phyloP scores from a whole-genome alignment of 441 rosid species.

The Arabidopsis lyrata region DNA sequence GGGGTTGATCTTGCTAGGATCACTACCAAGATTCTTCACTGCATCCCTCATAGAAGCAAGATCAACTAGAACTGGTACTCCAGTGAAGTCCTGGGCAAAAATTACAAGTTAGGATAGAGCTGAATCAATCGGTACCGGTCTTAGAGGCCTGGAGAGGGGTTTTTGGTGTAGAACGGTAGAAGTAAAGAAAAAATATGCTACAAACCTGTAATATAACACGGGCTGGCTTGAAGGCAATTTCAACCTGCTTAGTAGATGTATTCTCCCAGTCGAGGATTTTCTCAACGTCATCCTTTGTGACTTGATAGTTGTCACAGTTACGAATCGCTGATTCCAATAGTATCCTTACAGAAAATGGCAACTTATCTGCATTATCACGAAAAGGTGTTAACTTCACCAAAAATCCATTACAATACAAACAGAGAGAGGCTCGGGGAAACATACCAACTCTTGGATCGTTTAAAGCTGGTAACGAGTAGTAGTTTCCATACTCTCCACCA shows the following conservation, averaged over 20 bases:
- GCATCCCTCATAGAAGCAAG: slow-evolving; percentile 77
- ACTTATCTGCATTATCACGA: slow-evolving; percentile 48
- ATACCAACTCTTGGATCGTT: slow-evolving; percentile 68
- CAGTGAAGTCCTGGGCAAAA: slow-evolving; percentile 63
- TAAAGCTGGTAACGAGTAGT: slow-evolving; percentile 50
- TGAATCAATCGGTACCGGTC: not conserved
- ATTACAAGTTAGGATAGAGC: not conserved
- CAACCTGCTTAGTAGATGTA: slow-evolving; percentile 67
- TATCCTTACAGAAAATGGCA: slow-evolving; percentile 66
- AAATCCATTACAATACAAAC: not conserved
- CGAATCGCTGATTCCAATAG: slow-evolving; percentile 71
- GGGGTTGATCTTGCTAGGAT: slow-evolving; percentile 71
- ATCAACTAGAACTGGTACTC: slow-evolving; percentile 71
- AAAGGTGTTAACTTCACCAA: slow-evolving; percentile 21
- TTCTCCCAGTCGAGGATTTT: slow-evolving; percentile 75
- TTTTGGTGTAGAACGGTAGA: not conserved
- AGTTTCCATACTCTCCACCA: slow-evolving; percentile 57
- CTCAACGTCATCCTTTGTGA: slow-evolving; percentile 67
- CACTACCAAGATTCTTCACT: slow-evolving; percentile 61
- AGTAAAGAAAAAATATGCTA: not conserved
- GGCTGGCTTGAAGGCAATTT: slow-evolving; percentile 76
- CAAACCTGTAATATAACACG: slow-evolving; percentile 66
- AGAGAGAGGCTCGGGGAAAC: slow-evolving; percentile 4
- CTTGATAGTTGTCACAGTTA: slow-evolving; percentile 68
- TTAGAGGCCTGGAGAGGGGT: not conserved